phyloP scores from a whole-genome alignment of 805 yeast genomes.

The Saccharomycopsis fodiens region DNA sequence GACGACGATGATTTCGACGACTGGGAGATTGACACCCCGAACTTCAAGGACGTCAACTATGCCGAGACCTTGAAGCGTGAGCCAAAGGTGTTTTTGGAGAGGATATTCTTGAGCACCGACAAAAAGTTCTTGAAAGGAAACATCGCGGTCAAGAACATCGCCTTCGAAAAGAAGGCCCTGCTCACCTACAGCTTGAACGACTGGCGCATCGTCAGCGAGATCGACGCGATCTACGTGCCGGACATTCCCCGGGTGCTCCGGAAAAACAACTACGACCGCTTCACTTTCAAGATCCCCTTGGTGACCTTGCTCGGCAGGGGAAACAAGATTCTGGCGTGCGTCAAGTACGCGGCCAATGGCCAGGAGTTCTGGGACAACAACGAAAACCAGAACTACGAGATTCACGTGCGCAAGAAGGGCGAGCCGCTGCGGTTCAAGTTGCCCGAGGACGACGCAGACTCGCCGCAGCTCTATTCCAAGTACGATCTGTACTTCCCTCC shows the following conservation, averaged over 20 bases:
- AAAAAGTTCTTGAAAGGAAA: conserved; percentile 58
- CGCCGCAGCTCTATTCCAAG: not conserved
- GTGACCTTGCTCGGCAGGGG: conserved; percentile 33
- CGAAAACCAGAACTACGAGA: conserved; percentile 45
- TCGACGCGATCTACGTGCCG: conserved; percentile 52
- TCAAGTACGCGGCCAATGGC: conserved; percentile 42
- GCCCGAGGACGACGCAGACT: not conserved
- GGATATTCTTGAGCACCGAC: conserved; percentile 51
- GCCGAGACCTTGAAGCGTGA: conserved; percentile 21
- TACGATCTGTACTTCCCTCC: conserved; percentile 19
- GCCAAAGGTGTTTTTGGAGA: conserved; percentile 53
- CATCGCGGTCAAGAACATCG: conserved; percentile 68
- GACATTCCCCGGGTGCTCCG: conserved; percentile 46
- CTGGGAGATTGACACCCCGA: conserved; percentile 28
- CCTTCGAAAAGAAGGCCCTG: conserved; percentile 59
- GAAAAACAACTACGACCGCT: conserved; percentile 56
- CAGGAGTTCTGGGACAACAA: conserved; percentile 78
- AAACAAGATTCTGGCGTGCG: conserved; percentile 41
- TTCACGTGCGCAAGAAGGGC: conserved; percentile 26
- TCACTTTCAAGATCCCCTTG: conserved; percentile 54
- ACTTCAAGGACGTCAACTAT: conserved; percentile 24
- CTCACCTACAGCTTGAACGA: conserved; percentile 69
- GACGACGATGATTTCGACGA: conserved; percentile 19
- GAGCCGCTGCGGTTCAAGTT: not conserved
- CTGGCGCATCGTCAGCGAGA: conserved; percentile 72